phyloP scores from a whole-genome alignment of 768 basidiomycete species.

The Tylopilus sp. region DNA sequence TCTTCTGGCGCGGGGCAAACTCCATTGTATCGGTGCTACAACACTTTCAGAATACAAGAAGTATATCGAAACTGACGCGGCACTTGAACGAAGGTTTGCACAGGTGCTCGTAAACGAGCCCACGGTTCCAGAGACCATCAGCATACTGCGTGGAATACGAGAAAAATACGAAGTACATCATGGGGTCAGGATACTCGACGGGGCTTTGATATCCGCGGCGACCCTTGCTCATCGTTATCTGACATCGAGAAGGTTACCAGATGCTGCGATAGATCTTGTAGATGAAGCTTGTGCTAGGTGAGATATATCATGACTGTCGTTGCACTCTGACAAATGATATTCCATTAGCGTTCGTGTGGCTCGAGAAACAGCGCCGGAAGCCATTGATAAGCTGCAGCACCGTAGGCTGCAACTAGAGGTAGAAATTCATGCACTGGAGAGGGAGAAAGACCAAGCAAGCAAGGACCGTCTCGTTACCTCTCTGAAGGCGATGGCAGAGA shows the following conservation, averaged over 20 bases:
- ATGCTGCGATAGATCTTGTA: slow-evolving; percentile 87
- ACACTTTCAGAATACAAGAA: slow-evolving; percentile 90
- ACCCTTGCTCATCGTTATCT: slow-evolving; percentile 92
- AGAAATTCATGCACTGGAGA: slow-evolving; percentile 90
- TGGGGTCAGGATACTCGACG: slow-evolving; percentile 85
- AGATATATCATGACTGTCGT: slow-evolving; percentile 17
- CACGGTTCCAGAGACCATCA: slow-evolving; percentile 83
- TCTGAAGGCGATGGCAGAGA: slow-evolving; percentile 73
- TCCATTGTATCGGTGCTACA: slow-evolving; percentile 82
- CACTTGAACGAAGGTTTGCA: slow-evolving; percentile 87
- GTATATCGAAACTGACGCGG: slow-evolving; percentile 90
- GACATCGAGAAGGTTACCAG: slow-evolving; percentile 74
- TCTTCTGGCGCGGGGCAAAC: slow-evolving; percentile 80
- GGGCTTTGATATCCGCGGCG: slow-evolving; percentile 84
- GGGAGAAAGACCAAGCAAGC: slow-evolving; percentile 87
- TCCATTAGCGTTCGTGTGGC: slow-evolving; percentile 76
- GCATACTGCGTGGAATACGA: slow-evolving; percentile 88
- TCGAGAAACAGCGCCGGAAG: slow-evolving; percentile 92
- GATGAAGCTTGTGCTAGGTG: slow-evolving; percentile 91
- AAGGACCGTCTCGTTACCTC: slow-evolving; percentile 76
- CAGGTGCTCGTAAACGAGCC: slow-evolving; percentile 95
- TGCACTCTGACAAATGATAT: neutral
- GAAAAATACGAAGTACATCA: slow-evolving; percentile 94
- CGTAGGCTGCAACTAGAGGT: slow-evolving; percentile 88
- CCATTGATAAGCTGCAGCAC: slow-evolving; percentile 87